Evolutionary conservation across 768 basidiomycete species (phyloP), one percentile per base, ranked within the genome.

Genomic region (Rhizopogon vesiculosus): DNA sequence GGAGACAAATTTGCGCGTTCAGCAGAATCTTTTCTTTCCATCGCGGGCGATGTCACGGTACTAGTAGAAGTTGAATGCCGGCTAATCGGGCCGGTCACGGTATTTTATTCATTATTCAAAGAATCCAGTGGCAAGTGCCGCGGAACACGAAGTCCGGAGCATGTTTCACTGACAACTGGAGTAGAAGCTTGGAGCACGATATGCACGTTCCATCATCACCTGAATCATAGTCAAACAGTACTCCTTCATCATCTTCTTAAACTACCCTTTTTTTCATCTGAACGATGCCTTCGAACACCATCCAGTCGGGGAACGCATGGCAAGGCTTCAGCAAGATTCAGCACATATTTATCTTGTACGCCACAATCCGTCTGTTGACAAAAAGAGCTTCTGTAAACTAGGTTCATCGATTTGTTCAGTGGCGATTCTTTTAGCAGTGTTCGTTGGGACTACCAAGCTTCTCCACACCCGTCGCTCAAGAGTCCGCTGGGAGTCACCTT

Each of bases 341-440:
- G 29, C 66, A 75, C 56, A 64, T 86, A 10, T 63, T 84, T 28
- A 73, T 84, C 35, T 85, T 85, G 84, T 84, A 63, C 10, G 80
- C 67, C 25, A 13, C 43, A 45, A n/a, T 48, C 19, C 39, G 9
- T 48, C 1, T 44, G 35, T 41, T 25, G 16, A 39, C 15, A 25
- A 38, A 48, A 8, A 18, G 45, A 35, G 44, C 15, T 7, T 16
- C 13, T 35, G 45, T 42, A 33, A 31, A 39, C n/a, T 45, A 12
- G 25, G n/a, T 42, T 8, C 29, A 33, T 15, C 19, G 39, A 46
- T 54, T n/a, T 19, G 29, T 19, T n/a, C 61, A 86, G 85, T 62
- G 85, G 85, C 19, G 84, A 83, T 62, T 86, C 83, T 0, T 86
- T 83, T 56, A 79, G 78, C 62, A 64, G 59, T 42, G 54, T 61